Evolutionary conservation across 257 asterid genomes (phyloP).

Genomic region (Solanum ossicruentum): DNA sequence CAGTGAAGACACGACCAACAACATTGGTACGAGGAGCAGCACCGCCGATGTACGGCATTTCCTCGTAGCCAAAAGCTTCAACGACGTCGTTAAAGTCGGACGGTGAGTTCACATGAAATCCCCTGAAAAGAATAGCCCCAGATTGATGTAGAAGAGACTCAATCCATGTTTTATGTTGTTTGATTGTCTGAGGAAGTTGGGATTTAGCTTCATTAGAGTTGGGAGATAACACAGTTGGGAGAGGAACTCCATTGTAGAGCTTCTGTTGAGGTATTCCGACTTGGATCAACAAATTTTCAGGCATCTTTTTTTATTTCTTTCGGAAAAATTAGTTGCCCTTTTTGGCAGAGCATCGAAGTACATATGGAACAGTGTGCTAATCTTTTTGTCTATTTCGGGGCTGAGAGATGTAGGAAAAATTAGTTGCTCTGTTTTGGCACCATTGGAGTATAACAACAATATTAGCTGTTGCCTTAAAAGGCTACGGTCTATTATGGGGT

Average conservation of each 20-base stretch:
- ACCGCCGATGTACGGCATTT: constrained; percentile 84
- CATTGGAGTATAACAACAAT: too few species aligned
- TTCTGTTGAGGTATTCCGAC: constrained; percentile 46
- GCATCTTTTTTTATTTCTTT: constrained; percentile 8
- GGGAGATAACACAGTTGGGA: constrained; percentile 54
- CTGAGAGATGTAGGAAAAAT: background rate
- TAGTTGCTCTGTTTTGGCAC: too few species aligned
- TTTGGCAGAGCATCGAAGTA: background rate
- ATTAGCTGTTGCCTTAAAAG: too few species aligned
- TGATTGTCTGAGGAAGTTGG: constrained; percentile 23
- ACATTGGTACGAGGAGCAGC: constrained; percentile 75
- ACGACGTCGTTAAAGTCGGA: constrained; percentile 72
- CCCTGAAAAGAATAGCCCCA: constrained; percentile 68
- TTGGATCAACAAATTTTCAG: constrained; percentile 34
- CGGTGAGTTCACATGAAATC: constrained; percentile 41
- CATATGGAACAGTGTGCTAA: background rate
- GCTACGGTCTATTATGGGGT: too few species aligned
- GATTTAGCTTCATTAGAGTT: background rate
- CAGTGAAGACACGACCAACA: constrained; percentile 76
- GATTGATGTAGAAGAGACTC: constrained; percentile 35
- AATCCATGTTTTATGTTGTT: constrained; percentile 46
- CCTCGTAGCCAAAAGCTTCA: constrained; percentile 73
- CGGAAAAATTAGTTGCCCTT: background rate
- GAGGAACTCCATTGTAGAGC: constrained; percentile 24
- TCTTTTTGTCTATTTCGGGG: background rate